Percentiles rank a stretch among this genome's conserved stretches.
Evolutionary conservation across 2,329 filamentous ascomycete genomes (phyloP).

Genomic region (Parascedosporium putredinis): DNA sequence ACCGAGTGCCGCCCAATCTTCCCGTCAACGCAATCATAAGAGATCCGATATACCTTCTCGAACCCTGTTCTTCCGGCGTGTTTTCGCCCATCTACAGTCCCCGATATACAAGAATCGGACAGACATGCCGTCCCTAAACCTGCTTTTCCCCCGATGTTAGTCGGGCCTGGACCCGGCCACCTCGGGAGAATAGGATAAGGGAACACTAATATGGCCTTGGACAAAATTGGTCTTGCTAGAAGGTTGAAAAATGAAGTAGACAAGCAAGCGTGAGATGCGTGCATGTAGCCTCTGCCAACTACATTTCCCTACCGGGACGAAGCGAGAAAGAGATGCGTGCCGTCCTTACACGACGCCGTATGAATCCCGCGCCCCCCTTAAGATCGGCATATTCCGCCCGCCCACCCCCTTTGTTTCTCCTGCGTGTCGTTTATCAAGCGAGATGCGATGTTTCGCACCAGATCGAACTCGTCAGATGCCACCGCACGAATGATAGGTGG

Average conservation of each 20-base stretch:
- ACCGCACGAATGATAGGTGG: neutral
- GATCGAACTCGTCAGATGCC: too few species aligned
- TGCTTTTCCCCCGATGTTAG: too few species aligned
- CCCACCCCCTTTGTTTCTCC: neutral
- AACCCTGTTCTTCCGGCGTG: too few species aligned
- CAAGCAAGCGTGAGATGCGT: neutral
- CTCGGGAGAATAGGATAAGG: too few species aligned
- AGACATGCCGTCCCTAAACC: too few species aligned
- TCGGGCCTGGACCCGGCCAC: too few species aligned
- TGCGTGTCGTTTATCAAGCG: neutral
- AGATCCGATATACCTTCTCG: neutral
- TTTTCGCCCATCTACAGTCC: neutral
- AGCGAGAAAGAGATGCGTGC: neutral
- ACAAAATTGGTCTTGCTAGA: too few species aligned
- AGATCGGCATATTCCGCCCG: neutral
- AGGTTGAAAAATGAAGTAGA: neutral
- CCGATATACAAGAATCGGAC: too few species aligned
- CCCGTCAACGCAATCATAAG: neutral
- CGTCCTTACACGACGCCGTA: neutral
- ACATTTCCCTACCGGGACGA: neutral
- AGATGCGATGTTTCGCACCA: neutral
- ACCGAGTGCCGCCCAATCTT: neutral
- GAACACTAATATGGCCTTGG: too few species aligned
- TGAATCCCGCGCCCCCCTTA: neutral
- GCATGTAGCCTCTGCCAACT: too few species aligned